Evolutionary conservation across 495 filamentous ascomycete genomes (phyloP), one percentile per base, ranked within the genome.

Genomic region (Elaphomyces granulatus): DNA sequence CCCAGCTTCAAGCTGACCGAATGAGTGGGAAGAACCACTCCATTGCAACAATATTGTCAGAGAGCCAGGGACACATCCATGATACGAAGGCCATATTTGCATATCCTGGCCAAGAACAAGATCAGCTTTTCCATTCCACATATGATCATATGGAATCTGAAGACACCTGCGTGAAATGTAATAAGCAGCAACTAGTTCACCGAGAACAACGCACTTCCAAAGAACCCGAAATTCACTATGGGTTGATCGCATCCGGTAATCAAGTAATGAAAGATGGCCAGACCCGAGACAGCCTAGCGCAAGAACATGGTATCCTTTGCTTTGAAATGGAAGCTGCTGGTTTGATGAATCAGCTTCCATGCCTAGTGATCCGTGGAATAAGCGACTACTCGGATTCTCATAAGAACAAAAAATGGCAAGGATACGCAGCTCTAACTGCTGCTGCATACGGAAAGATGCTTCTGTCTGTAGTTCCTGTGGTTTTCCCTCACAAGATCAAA

Each of bases 261-360:
- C 39, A 47, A 42, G 56, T 61, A 15, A 59, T 61, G 45, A 56
- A 51, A 33, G 41, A 60, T 49, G 54, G 44, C 12, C 23, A 37
- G 15, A 50, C 36, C 20, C 44, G 58, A 38, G 58, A 63, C 33
- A 28, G 43, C 32, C 41, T 55, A 21, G 44, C 43, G 9, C 30
- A 53, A 30, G 39, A 42, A 21, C 34, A 39, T n/a, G 32, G 42
- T 8, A 41, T 44, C n/a, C 32, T 52, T 23, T 54, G 49, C 39
- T 51, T 54, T 44, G 47, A 41, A 43, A 50, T 60, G 55, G 58
- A 61, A 35, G 59, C 53, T 1, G 59, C 59, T 6, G 59, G 59
- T 0, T 21, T 61, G 19, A 59, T 49, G 46, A 40, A 56, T 41
- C 16, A 45, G 8, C 42, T 55, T 33, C 46, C 38, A 43, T 52